Conservation (phyloP, 2,329 filamentous ascomycete species). For the Aspergillus puulaauensis region DNA sequence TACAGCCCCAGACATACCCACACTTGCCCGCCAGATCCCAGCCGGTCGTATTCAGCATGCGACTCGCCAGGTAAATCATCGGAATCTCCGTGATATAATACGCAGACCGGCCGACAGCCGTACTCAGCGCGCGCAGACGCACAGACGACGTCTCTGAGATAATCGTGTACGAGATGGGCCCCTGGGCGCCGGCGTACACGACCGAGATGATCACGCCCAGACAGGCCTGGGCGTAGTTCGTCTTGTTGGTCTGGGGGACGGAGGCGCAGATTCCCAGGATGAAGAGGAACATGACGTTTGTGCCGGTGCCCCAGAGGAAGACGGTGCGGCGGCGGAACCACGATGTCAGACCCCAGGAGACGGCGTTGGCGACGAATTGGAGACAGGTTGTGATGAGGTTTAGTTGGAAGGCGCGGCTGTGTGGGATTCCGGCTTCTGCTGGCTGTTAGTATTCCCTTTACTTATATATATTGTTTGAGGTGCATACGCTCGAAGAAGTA, state of each 20-base stretch:
- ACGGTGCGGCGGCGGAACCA: constrained; percentile 44
- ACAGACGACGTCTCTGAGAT: constrained; percentile 41
- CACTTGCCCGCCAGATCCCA: constrained; percentile 48
- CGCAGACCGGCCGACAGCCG: constrained; percentile 40
- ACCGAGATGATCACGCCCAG: constrained; percentile 43
- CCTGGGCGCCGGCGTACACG: constrained; percentile 36
- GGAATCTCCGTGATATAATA: constrained; percentile 46
- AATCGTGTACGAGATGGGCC: constrained; percentile 41
- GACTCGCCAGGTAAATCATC: constrained; percentile 42
- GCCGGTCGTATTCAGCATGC: constrained; percentile 42
- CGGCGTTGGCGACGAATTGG: constrained; percentile 36
- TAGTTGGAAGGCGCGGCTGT: constrained; percentile 27
- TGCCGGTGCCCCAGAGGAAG: constrained; percentile 38
- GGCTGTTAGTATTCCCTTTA: constrained; percentile 10
- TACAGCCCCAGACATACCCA: constrained; percentile 50
- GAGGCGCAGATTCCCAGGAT: constrained; percentile 39
- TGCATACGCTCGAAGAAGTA: constrained; percentile 55
- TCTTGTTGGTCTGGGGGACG: constrained; percentile 29
- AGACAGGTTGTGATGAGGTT: constrained; percentile 31
- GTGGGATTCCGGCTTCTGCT: constrained; percentile 30
- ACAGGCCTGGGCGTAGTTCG: constrained; percentile 41
- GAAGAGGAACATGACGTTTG: constrained; percentile 38
- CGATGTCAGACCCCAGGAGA: constrained; percentile 36
- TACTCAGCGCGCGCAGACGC: constrained; percentile 39
- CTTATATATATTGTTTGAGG: too few species aligned